Evolutionary conservation across 108 stramenopile genomes (phyloP).

Genomic region (Skeletonema tropicum): DNA sequence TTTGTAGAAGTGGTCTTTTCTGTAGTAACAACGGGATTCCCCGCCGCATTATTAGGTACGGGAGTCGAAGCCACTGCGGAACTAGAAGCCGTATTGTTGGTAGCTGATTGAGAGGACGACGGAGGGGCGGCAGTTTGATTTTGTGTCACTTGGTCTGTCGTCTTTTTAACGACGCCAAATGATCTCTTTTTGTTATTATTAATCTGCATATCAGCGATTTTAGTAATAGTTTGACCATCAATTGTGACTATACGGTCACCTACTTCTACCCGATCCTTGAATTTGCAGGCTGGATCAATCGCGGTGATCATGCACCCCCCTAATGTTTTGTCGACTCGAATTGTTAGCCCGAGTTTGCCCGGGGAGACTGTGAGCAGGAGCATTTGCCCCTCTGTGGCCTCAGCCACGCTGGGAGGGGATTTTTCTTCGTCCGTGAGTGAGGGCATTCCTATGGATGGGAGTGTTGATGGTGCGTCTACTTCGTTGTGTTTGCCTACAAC

Average conservation of each 20-base stretch:
- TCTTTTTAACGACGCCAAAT: not conserved
- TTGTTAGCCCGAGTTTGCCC: not conserved
- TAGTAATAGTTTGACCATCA: not conserved
- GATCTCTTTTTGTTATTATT: not conserved
- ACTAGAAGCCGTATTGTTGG: not conserved
- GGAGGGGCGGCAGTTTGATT: not conserved
- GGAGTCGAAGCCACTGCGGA: not conserved
- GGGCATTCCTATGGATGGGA: not conserved
- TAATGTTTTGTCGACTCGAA: not conserved
- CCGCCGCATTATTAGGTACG: not conserved
- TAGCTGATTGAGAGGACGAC: not conserved
- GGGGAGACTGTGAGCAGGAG: not conserved
- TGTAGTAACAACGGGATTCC: slow-evolving; percentile 2
- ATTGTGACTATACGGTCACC: not conserved
- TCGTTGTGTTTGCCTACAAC: too few species aligned
- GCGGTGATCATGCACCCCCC: not conserved
- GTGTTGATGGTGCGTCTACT: not conserved
- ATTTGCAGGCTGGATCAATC: not conserved
- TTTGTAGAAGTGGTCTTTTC: not conserved
- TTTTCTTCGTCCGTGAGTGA: not conserved
- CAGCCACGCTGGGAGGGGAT: not conserved
- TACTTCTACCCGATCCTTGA: not conserved
- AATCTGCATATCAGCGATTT: not conserved
- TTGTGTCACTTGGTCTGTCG: not conserved
- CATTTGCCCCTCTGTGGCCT: not conserved